phyloP scores from a whole-genome alignment of 225 moss, liverwort and hornwort species.

The Asterella californica region DNA sequence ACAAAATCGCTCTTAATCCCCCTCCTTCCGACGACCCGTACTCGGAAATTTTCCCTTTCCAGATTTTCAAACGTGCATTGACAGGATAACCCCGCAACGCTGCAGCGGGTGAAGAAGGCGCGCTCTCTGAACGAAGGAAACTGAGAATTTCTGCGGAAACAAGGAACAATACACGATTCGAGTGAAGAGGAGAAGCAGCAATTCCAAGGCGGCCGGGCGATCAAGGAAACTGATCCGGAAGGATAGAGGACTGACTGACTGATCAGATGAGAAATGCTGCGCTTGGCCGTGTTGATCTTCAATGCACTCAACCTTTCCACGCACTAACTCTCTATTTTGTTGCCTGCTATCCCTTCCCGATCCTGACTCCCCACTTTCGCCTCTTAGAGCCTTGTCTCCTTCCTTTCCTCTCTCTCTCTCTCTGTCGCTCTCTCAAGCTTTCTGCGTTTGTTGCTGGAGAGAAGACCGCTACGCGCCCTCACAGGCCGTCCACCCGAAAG shows the following conservation, averaged over 20 bases:
- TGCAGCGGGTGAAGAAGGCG: too few relatives aligned
- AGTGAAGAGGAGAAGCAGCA: background rate
- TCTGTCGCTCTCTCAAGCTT: background rate
- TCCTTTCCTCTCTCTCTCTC: background rate
- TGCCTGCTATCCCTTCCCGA: background rate
- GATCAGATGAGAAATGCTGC: background rate
- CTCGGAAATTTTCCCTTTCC: background rate
- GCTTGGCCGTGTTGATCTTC: background rate
- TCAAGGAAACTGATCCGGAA: background rate
- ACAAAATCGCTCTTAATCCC: background rate
- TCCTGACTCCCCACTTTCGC: background rate
- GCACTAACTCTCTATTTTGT: background rate
- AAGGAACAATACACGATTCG: background rate
- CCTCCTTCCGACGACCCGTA: background rate
- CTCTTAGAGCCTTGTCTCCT: background rate
- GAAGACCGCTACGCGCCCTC: background rate
- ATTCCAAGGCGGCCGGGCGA: background rate
- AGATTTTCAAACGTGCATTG: background rate
- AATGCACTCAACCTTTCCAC: background rate
- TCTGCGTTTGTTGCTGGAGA: background rate
- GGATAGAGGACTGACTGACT: background rate
- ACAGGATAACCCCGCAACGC: background rate
- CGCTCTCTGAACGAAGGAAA: background rate
- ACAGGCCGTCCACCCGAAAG: constrained; percentile 5
- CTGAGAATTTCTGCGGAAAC: background rate